phyloP scores from a whole-genome alignment of 495 filamentous ascomycete genomes.

The Choiromyces venosus region DNA sequence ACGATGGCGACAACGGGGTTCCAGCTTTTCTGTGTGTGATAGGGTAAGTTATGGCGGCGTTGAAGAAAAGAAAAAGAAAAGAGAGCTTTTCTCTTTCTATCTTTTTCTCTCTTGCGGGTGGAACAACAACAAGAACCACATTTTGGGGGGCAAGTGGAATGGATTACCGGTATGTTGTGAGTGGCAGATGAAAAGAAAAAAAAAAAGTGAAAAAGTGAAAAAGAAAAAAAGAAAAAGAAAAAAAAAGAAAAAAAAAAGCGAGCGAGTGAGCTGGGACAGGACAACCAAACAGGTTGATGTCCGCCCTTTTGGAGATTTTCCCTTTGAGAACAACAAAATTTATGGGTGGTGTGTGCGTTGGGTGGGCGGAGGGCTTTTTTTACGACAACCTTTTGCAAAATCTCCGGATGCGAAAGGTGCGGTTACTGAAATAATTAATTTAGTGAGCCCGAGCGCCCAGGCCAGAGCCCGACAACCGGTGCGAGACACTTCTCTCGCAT shows the following conservation, averaged over 20 bases:
- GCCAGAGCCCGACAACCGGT: background rate
- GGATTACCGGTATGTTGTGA: background rate
- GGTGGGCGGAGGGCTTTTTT: background rate
- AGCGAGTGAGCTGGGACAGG: background rate
- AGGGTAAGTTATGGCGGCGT: background rate
- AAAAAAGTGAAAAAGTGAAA: background rate
- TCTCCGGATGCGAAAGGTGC: background rate
- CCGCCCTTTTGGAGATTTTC: conserved; percentile 3
- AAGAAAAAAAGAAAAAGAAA: background rate
- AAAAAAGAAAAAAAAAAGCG: background rate
- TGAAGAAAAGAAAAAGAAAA: background rate
- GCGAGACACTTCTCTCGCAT: background rate
- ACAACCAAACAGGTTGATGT: background rate
- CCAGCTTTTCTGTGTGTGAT: no score
- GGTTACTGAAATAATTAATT: background rate
- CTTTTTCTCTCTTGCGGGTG: background rate
- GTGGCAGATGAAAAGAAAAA: background rate
- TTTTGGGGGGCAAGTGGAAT: no score
- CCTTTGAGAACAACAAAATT: background rate
- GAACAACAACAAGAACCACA: background rate
- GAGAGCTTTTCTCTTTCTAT: background rate
- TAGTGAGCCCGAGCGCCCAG: background rate
- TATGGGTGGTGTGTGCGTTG: background rate
- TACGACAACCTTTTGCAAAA: background rate
- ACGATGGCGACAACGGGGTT: background rate